Base-by-base conservation (phyloP, 768 basidiomycete species). In the Harrya chromipes region DNA sequence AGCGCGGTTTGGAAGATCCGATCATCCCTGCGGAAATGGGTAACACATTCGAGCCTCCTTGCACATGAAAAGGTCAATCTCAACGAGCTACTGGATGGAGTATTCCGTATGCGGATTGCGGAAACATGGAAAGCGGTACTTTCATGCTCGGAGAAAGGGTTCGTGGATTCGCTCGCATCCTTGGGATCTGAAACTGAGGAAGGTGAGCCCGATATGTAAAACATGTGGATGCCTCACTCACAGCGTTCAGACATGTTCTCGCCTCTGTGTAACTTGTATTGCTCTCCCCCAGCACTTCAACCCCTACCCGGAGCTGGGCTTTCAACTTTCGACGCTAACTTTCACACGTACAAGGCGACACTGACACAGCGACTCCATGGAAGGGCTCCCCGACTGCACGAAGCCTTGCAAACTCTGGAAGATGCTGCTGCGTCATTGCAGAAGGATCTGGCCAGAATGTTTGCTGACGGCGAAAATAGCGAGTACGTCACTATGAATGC, bases 1-100 rank as follows among this genome's bases (percentile, higher is more conserved):
- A 76, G 75, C 36, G 85, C 85, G 35, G 78, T 90, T 8, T 92
- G 90, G 90, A 77, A 73, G 29, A 65, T 90, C n/a, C 75, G 87
- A 39, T 66, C 68, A 21, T 80, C 74, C 35, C 69, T 78, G 38
- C 69, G 71, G 49, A 75, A 69, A 40, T 82, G 76, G 75, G 63
- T 82, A 2, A 54, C 57, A 13, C 66, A 65, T 11, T 74, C 75
- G 26, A 54, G 49, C n/a, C 70, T 90, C 35, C 71, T 73, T 19
- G 61, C 64, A 2, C 42, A 63, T 17, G 88, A 94, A 66, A 71
- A 66, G 44, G 45, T 21, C 1, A 61, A 68, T 13, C 59, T 90
- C 4, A 64, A 64, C 26, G 59, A 60, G 8, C 61, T 79, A 26
- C 58, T 90, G 41, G 82, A 90, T 57, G 69, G 71, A 12, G 69